phyloP scores from a whole-genome alignment of 805 yeast genomes.

The Wickerhamomyces subpelliculosus region DNA sequence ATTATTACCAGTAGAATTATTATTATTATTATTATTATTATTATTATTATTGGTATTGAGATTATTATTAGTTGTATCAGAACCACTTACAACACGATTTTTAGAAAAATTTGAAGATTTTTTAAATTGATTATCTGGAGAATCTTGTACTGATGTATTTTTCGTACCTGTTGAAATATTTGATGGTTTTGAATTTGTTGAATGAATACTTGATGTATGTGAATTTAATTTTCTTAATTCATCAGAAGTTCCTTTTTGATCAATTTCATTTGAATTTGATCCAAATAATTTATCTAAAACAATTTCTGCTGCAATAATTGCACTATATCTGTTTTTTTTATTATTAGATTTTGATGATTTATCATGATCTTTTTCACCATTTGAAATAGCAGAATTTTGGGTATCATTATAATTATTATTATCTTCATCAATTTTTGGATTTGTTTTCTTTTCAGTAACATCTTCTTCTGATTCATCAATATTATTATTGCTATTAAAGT shows the following conservation, averaged over 20 bases:
- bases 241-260: not conserved
- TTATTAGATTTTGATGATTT: not conserved
- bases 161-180: not conserved
- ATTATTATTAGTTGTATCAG: not conserved
- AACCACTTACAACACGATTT: not conserved
- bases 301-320: constrained; percentile 22
- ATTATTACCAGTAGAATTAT: not conserved
- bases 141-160: not conserved
- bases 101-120: not conserved
- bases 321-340: constrained; percentile 20
- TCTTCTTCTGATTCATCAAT: constrained; percentile 13
- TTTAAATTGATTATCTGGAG: not conserved
- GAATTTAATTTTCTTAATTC: not conserved
- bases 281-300: constrained; percentile 23
- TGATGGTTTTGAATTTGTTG: not conserved
- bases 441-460: constrained; percentile 4
- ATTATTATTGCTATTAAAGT: too few species aligned
- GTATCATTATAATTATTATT: constrained; percentile 11
- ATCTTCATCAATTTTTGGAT: constrained; percentile 6
- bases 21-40: not conserved
- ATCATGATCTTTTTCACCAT: not conserved
- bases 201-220: not conserved
- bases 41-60: not conserved
- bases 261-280: constrained; percentile 1
- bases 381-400: not conserved